These are phyloP conservation scores for Colletotrichum sp. DNA, from an alignment of 2,329 filamentous ascomycete species.

Conservation along the genomic window DNA sequence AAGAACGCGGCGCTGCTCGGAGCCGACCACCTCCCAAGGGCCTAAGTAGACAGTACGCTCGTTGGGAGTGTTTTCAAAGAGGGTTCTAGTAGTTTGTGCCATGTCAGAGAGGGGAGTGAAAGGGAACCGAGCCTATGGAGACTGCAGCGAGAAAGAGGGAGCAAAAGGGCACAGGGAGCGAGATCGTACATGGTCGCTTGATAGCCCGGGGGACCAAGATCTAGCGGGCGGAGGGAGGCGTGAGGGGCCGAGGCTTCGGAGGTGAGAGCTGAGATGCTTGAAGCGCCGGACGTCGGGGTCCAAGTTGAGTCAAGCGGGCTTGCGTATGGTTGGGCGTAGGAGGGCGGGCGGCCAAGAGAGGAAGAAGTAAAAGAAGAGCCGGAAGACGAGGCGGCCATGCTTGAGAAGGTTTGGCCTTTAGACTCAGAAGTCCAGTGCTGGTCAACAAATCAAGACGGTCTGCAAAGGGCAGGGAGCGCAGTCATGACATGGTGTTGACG, in stretches of 20 bases:
- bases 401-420: slow-evolving; percentile 20
- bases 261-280: slow-evolving; percentile 48
- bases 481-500: slow-evolving; percentile 5
- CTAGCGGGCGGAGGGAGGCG: slow-evolving; percentile 48
- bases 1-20: slow-evolving; percentile 52
- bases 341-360: slow-evolving; percentile 45
- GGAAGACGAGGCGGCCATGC: slow-evolving; percentile 47
- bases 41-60: slow-evolving; percentile 57
- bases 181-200: slow-evolving; percentile 56
- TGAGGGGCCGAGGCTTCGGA: slow-evolving; percentile 44
- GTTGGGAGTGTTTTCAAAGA: slow-evolving; percentile 54
- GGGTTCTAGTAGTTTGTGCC: slow-evolving; percentile 39
- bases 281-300: slow-evolving; percentile 49
- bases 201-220: slow-evolving; percentile 58
- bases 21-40: slow-evolving; percentile 56
- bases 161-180: background rate
- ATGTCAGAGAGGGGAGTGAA: slow-evolving; percentile 7
- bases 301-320: slow-evolving; percentile 51
- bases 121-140: background rate
- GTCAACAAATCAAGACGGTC: slow-evolving; percentile 4
- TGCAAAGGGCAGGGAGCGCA: background rate
- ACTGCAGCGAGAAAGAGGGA: background rate
- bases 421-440: background rate
- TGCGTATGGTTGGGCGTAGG: slow-evolving; percentile 44
- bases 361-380: slow-evolving; percentile 55